Evolutionary conservation across 495 filamentous ascomycete species (phyloP), one percentile per base, ranked within the genome.

Genomic region (Penicillium angulare): DNA sequence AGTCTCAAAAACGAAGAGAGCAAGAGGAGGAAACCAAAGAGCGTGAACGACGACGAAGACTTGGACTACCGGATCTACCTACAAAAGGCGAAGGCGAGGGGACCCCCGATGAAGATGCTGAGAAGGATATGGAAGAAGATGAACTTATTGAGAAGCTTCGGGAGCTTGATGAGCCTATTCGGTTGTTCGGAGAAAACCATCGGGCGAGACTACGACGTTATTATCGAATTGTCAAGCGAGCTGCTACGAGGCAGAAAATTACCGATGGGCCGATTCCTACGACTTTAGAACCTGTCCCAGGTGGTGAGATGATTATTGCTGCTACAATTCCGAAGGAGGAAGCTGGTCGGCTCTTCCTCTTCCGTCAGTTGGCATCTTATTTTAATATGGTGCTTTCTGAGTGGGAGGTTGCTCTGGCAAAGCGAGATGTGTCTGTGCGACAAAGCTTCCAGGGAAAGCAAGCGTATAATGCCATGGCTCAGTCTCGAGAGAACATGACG

Each of bases 351-450:
- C 65, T 75, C 17, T 86, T 83, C 63, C 72, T 98, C 29, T 91
- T 86, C 78, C 80, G 92, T 1, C 93, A 98, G 70, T 77, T 98
- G 47, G 86, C 86, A 5, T 89, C 86, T 12, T 98, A 95, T 66
- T 97, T 98, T 76, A 88, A 86, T 52, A 87, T 98, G 84, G 83
- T 98, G 16, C 75, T 98, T 32, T 77, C 73, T 26, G 93, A 95
- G 68, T 98, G 95, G 95, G 85, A 88, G 55, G 44, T 69, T 22
- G 89, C 91, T 32, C 77, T 98, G 36, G 83, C 86, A 4, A 76
- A 78, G 22, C 87, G 92, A 40, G 64, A 79, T 31, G 50, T 71
- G 2, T 72, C 79, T 6, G 82, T 87, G 32, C 83, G 84, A 49
- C 80, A 88, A 60, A 90, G 86, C 42, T 84, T 85, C 49, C 82